These are phyloP conservation scores for Eleusine coracana DNA, from an alignment of 176 grass and related monocot species.

Conservation along the genomic window DNA sequence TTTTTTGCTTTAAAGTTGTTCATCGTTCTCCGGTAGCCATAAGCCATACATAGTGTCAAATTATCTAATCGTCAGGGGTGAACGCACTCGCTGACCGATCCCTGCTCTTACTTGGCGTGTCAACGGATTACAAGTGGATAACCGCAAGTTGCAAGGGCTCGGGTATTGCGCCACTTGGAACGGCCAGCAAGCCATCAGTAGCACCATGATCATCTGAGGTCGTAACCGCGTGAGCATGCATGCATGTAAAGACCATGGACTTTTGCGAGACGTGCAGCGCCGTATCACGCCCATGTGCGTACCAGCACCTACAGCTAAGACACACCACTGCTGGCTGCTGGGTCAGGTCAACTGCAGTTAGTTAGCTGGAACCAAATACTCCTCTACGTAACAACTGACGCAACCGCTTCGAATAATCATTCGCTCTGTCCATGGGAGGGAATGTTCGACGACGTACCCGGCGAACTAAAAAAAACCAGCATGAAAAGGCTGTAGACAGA, in stretches of 20 bases:
- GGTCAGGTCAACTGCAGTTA: slow-evolving; percentile 41
- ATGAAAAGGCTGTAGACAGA: not conserved
- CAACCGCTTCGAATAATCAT: slow-evolving; percentile 7
- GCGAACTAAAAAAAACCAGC: not conserved
- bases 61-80: not conserved
- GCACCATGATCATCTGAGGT: slow-evolving; percentile 6
- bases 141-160: slow-evolving; percentile 33
- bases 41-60: not conserved
- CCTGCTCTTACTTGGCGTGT: not conserved
- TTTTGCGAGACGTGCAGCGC: slow-evolving; percentile 26
- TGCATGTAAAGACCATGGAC: slow-evolving; percentile 23
- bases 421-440: slow-evolving; percentile 20
- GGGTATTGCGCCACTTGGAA: slow-evolving; percentile 42
- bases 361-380: slow-evolving; percentile 41
- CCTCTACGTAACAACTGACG: not conserved
- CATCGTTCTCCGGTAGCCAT: not conserved
- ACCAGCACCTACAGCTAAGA: slow-evolving; percentile 26
- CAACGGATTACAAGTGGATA: slow-evolving; percentile 31
- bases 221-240: slow-evolving; percentile 20
- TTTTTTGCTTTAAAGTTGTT: not conserved
- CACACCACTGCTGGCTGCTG: not conserved
- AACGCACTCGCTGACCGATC: not conserved
- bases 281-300: slow-evolving; percentile 49
- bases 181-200: not conserved
- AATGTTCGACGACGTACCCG: slow-evolving; percentile 44